Evolutionary conservation across 345 rosid genomes (phyloP), one percentile per base, ranked within the genome.

Genomic region (Rhizophora apiculata): DNA sequence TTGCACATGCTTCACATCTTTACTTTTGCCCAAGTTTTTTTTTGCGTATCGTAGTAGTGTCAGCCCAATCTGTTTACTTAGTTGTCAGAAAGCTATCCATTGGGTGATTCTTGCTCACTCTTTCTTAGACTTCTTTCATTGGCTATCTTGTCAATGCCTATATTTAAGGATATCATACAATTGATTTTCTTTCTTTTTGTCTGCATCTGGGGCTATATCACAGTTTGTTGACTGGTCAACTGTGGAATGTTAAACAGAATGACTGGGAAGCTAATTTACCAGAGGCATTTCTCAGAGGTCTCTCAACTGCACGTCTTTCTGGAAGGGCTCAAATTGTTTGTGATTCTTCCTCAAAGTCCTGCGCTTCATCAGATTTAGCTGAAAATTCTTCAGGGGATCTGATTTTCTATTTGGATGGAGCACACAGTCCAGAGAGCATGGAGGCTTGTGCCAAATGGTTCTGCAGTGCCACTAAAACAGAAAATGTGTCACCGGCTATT

Each of bases 351-450:
- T 74, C 76, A 64, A 71, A 74, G 58, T 82, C 69, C 43, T 11
- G 65, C 11, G 24, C 67, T 66, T 78, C 87, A 29, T 78, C 82
- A 63, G 69, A 66, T 30, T 20, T 57, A 32, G 54, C 46, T 59
- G 79, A 72, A 72, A 81, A 49, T 63, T 67, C 81, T 65, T 79
- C 76, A 13, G 96, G 90, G 30, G 87, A 88, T 74, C 77, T 94
- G 62, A 73, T 86, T 19, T 94, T 89, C 81, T 94, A 89, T 81
- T 79, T 94, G 76, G 98, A 94, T 79, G 98, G 98, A 81, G 98
- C 98, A 70, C 97, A 94, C 72, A 89, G 95, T 83, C 97, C 98
- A 13, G 97, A 91, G 70, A 94, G 98, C 83, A 89, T 94, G 91
- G 96, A 94, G 77, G 91, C 71, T 26, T 94, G 98, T 72, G 97